phyloP scores from a whole-genome alignment of 2,329 filamentous ascomycete genomes.

The Colletotrichum sp. region DNA sequence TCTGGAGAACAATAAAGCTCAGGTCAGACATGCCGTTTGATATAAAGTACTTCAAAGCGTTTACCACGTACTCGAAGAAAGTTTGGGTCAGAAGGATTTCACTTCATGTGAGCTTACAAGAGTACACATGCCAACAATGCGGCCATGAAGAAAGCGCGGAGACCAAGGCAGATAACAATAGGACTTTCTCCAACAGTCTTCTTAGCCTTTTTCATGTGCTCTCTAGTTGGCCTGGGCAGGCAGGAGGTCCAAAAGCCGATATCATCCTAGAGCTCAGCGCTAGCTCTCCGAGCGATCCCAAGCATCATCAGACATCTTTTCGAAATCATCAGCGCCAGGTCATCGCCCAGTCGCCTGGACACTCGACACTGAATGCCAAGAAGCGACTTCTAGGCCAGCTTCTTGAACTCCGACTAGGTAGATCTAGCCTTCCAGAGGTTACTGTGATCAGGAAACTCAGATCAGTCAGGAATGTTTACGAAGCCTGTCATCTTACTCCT shows the following conservation, averaged over 20 bases:
- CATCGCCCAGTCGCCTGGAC: not conserved
- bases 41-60: not conserved
- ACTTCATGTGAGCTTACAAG: not conserved
- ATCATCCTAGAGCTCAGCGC: not conserved
- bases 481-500: too few species aligned
- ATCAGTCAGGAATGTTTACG: too few species aligned
- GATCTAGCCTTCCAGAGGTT: not conserved
- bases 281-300: not conserved
- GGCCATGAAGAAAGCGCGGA: not conserved
- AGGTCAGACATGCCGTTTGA: not conserved
- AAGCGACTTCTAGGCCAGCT: not conserved
- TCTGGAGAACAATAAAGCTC: not conserved
- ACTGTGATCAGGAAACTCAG: not conserved
- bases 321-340: not conserved
- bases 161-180: not conserved
- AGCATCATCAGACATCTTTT: not conserved
- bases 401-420: not conserved
- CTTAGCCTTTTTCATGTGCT: accelerated
- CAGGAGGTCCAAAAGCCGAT: accelerated
- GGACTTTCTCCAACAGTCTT: not conserved
- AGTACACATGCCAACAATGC: not conserved
- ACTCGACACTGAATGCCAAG: not conserved
- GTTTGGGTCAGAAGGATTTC: not conserved
- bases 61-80: not conserved
- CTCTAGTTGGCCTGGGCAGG: not conserved